Percentiles rank a stretch among this genome's conserved stretches.
Conservation (phyloP, 2,329 filamentous ascomycete genomes). For the Akanthomyces uredinophilus region DNA sequence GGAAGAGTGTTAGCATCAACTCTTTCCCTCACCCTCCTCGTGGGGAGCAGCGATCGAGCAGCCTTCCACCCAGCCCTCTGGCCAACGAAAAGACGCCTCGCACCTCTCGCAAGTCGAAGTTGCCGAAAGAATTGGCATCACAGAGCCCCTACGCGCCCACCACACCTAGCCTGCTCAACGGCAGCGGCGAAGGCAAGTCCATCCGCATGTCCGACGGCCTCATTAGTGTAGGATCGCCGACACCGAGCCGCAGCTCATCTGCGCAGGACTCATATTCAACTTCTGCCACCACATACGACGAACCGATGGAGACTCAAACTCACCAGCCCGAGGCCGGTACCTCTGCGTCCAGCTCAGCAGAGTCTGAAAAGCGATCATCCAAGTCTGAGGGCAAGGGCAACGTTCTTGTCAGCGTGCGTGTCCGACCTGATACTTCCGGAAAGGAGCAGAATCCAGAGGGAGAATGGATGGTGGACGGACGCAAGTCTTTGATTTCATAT, state of each 20-base stretch:
- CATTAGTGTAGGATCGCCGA: slow-evolving; percentile 72
- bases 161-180: slow-evolving; percentile 73
- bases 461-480: slow-evolving; percentile 89
- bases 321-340: slow-evolving; percentile 24
- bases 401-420: slow-evolving; percentile 89
- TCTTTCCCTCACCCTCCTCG: slow-evolving; percentile 87
- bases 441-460: slow-evolving; percentile 60
- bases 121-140: slow-evolving; percentile 49
- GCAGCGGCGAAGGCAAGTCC: slow-evolving; percentile 70
- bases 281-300: slow-evolving; percentile 83
- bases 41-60: slow-evolving; percentile 53
- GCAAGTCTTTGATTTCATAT: slow-evolving; percentile 76
- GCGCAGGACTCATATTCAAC: slow-evolving; percentile 90
- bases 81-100: slow-evolving; percentile 43
- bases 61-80: slow-evolving; percentile 58
- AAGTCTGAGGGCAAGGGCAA: slow-evolving; percentile 80
- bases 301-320: slow-evolving; percentile 53
- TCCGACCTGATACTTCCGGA: slow-evolving; percentile 73
- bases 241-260: slow-evolving; percentile 86
- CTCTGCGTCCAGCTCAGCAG: slow-evolving; percentile 25
- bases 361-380: slow-evolving; percentile 44
- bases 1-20: slow-evolving; percentile 89
- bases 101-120: slow-evolving; percentile 48
- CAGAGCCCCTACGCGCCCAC: slow-evolving; percentile 39
- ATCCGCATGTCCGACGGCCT: slow-evolving; percentile 69